Percentiles rank a stretch among this genome's conserved stretches.
These are phyloP conservation scores for Bacterosira constricta DNA, from an alignment of 108 stramenopile species.

Conservation along the genomic window DNA sequence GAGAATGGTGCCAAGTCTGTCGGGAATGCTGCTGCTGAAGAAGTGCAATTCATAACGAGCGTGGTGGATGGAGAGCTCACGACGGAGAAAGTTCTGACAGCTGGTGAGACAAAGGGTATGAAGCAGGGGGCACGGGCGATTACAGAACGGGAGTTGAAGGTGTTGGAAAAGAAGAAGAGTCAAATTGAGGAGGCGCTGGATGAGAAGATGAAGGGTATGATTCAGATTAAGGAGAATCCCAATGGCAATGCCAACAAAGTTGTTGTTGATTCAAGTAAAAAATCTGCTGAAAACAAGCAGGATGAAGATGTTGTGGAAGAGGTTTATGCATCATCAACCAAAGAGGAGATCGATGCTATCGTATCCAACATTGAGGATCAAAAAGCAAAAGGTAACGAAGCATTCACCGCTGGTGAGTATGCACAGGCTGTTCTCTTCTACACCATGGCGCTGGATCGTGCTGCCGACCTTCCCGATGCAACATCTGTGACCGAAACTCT, in stretches of 20 bases:
- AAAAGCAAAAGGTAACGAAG: slow-evolving; percentile 88
- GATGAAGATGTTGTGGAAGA: slow-evolving; percentile 71
- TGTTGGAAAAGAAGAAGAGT: slow-evolving; percentile 36
- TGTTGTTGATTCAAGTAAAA: slow-evolving; percentile 35
- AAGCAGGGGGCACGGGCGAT: slow-evolving; percentile 44
- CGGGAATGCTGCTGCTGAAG: slow-evolving; percentile 79
- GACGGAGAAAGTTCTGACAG: slow-evolving; percentile 73
- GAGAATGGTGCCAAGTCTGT: slow-evolving; percentile 71
- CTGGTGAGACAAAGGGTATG: slow-evolving; percentile 59
- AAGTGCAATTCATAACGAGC: slow-evolving; percentile 86
- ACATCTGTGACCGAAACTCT: slow-evolving; percentile 26
- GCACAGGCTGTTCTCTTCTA: slow-evolving; percentile 88
- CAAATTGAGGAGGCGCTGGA: slow-evolving; percentile 63
- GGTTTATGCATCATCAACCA: slow-evolving; percentile 66
- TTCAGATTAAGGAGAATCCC: slow-evolving; percentile 38
- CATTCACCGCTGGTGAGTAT: slow-evolving; percentile 87
- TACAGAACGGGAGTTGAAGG: slow-evolving; percentile 43
- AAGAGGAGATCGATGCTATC: slow-evolving; percentile 67
- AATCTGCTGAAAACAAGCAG: slow-evolving; percentile 24
- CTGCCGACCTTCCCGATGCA: slow-evolving; percentile 78
- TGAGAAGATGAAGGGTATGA: slow-evolving; percentile 60
- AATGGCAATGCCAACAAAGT: slow-evolving; percentile 47
- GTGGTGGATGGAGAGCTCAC: slow-evolving; percentile 61
- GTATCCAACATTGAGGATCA: slow-evolving; percentile 72
- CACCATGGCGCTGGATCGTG: slow-evolving; percentile 82